A percentile compares a stretch with the other conserved stretches of the same genome.
Conservation (phyloP, 2,329 filamentous ascomycete genomes). For the Aaosphaeria pasadenensis region DNA sequence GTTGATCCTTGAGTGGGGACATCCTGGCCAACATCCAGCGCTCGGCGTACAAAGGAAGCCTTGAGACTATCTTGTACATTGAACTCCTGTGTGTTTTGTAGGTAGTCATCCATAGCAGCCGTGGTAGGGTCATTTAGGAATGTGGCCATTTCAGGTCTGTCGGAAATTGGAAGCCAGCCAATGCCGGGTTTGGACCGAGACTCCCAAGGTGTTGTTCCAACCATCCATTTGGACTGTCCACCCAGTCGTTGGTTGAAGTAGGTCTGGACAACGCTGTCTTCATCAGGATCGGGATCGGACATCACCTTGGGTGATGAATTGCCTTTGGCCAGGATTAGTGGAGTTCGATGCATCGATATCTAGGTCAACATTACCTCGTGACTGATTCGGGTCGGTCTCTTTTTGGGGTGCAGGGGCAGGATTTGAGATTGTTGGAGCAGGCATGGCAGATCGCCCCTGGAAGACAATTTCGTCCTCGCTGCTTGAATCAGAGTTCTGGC, state of each 20-base stretch:
- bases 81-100: conserved; percentile 60
- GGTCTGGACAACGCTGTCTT: conserved; percentile 17
- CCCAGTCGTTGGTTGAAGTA: conserved; percentile 23
- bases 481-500: not conserved
- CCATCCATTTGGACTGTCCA: conserved; percentile 28
- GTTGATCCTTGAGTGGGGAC: conserved; percentile 12
- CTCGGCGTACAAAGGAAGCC: conserved; percentile 27
- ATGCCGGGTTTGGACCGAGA: conserved; percentile 34
- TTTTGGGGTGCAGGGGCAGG: too few species aligned
- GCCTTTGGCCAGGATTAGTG: too few species aligned
- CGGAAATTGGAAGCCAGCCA: conserved; percentile 28
- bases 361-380: too few species aligned
- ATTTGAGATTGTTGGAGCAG: not conserved
- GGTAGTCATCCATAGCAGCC: conserved; percentile 63
- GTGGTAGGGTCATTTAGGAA: conserved; percentile 19
- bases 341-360: too few species aligned
- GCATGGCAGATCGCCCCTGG: conserved; percentile 21
- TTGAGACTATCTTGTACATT: conserved; percentile 31
- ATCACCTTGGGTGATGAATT: too few species aligned
- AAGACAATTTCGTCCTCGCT: conserved; percentile 63
- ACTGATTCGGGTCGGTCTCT: too few species aligned
- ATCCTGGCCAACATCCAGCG: conserved; percentile 31
- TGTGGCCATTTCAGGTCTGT: conserved; percentile 18
- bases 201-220: conserved; percentile 26
- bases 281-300: conserved; percentile 14